Evolutionary conservation across 768 basidiomycete species (phyloP), one percentile per base, ranked within the genome.

Genomic region (Lactarius hatsudake): DNA sequence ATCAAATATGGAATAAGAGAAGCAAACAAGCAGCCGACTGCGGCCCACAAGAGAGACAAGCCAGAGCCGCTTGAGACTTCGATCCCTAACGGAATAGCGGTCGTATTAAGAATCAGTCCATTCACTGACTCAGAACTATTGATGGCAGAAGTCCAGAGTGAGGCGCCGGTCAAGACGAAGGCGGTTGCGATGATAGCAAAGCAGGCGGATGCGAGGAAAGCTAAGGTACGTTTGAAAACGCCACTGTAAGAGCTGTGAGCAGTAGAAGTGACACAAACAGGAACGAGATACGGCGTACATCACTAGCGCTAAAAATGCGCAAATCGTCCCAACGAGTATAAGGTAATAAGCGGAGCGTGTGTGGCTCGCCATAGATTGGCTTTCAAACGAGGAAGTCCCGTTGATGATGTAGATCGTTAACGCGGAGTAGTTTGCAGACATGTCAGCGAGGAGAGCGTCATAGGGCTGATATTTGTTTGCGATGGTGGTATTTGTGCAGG

Each of bases 71-170:
- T 78, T 0, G 87, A 81, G 9, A 92, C 82, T 15, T 78, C 74
- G 53, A 94, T 89, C 45, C 90, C 91, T 40, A 91, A 74, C 4
- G 82, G 76, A 23, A 82, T 73, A 38, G 77, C 75, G 59, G 74
- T 72, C 42, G 72, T 69, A 32, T 77, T 78, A 59, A 87, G 76
- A 38, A 82, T 69, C 66, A 84, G 70, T 32, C 77, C 73, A 72
- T 92, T 92, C 68, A 93, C 79, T 18, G 78, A 77, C 72, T 86
- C 79, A 0, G 83, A 79, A 72, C 87, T 88, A 70, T 86, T 83
- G 60, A 93, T 81, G 60, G 91, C 80, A 55, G 86, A 83, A 5
- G 92, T 92, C 92, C 92, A 94, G 66, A 93, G 86, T 55, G 84
- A 82, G 18, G 87, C 86, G 30, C 85, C 89, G 51, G 88, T 85